phyloP scores from a whole-genome alignment of 352 stramenopile species.

The Globisporangium emineosum region DNA sequence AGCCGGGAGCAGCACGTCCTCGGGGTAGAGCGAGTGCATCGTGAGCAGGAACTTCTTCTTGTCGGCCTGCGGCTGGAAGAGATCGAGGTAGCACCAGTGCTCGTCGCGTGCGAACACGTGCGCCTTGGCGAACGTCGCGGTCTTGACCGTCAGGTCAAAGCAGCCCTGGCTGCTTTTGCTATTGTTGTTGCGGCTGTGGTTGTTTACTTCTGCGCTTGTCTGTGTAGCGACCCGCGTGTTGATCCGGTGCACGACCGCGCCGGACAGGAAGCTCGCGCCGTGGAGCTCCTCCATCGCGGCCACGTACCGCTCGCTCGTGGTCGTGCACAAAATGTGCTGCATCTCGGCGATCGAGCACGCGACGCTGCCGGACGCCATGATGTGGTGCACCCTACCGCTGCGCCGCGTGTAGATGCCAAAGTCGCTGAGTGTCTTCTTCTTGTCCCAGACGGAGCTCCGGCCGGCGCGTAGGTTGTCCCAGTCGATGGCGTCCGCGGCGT shows the following conservation, averaged over 20 bases:
- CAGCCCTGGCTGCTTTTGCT: no score
- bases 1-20: constrained; percentile 22
- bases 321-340: constrained; percentile 26
- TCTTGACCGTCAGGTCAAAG: constrained; percentile 34
- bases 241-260: constrained; percentile 14
- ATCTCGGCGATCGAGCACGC: constrained; percentile 29
- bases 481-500: constrained; percentile 8
- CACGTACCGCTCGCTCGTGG: constrained; percentile 16
- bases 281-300: constrained; percentile 32
- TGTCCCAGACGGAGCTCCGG: constrained; percentile 20
- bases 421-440: constrained; percentile 16
- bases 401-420: constrained; percentile 24
- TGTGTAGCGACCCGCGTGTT: constrained; percentile 6
- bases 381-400: constrained; percentile 13
- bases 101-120: constrained; percentile 45
- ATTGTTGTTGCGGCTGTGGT: no score
- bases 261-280: constrained; percentile 27
- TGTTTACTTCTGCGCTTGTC: no score
- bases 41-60: constrained; percentile 30
- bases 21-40: constrained; percentile 23
- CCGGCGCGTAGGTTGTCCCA: constrained; percentile 16
- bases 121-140: constrained; percentile 25
- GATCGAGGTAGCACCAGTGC: constrained; percentile 47
- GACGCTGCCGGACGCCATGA: constrained; percentile 18
- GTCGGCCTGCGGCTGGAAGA: no score